Base-by-base conservation (phyloP, 2,329 filamentous ascomycete species). In the Cladosporium sp. region DNA sequence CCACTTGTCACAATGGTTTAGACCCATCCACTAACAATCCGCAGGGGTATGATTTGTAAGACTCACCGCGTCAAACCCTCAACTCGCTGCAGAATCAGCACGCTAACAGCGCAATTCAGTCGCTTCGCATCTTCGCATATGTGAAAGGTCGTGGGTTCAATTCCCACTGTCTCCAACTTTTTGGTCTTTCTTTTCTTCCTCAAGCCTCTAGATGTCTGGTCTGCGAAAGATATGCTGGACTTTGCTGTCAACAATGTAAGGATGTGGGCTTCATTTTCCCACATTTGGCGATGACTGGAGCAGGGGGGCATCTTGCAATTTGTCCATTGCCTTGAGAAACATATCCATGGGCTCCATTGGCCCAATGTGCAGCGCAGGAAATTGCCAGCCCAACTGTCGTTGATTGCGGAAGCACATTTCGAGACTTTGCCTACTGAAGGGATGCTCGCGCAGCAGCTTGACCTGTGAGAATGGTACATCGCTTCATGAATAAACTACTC, bases 71-170 rank as follows among this genome's bases (percentile, higher is more conserved):
- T 25, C 25, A 4, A 28, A 20, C 9, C 19, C 24, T 7, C 28
- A 24, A 17, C n/a, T n/a, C 19, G 13, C 24, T 44, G 10, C 40
- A 3, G 3, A 35, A n/a, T n/a, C 24, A 19, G 8, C 25, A 4
- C 15, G 34, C 45, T 48, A 48, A 48, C 25, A 19, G 8, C 19
- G 3, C 45, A n/a, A 48, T 34, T 48, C 45, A 48, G 45, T 49
- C 47, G 47, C 47, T 49, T 49, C 47, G 47, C 47, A 49, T 49
- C 47, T 36, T 49, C 47, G 47, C 47, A 49, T 5, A 20, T 49
- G 47, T 49, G 47, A 49, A 49, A 49, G 47, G 47, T 49, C 47
- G 47, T 49, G 47, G 47, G 47, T 49, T 49, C 47, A 49, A 49
- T 49, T 49, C 47, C 47, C 47, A 49, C 47, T 35, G 47, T 20